A percentile compares a stretch with the other conserved stretches of the same genome.
Evolutionary conservation across 2,329 filamentous ascomycete genomes (phyloP).

Genomic region (Dendrostoma leiphaemia): DNA sequence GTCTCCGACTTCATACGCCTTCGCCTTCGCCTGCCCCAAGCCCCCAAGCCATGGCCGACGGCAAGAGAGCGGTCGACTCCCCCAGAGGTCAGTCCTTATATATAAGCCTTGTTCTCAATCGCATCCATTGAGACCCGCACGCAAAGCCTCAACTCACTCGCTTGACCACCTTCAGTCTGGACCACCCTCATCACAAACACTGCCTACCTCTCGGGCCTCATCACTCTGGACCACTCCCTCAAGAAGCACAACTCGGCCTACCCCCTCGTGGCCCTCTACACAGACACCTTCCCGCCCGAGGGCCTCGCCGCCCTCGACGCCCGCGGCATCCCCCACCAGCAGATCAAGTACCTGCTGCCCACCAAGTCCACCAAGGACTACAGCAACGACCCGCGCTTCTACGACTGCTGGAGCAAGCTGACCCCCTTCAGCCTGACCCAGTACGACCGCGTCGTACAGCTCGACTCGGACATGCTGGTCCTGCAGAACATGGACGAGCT

Average conservation of each 20-base stretch:
- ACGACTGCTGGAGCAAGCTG: slow-evolving; percentile 89
- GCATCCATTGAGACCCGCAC: too few species aligned
- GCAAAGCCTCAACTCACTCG: too few species aligned
- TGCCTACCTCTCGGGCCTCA: slow-evolving; percentile 75
- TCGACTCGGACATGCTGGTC: slow-evolving; percentile 88
- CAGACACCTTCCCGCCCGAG: slow-evolving; percentile 67
- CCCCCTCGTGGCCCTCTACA: slow-evolving; percentile 81
- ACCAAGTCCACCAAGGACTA: slow-evolving; percentile 62
- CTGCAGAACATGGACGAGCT: slow-evolving; percentile 86
- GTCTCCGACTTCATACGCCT: neutral
- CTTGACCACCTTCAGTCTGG: slow-evolving; percentile 62
- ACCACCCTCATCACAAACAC: slow-evolving; percentile 84
- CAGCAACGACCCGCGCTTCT: slow-evolving; percentile 77
- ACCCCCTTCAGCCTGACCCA: slow-evolving; percentile 73
- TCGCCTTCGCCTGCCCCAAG: neutral
- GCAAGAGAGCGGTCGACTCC: slow-evolving; percentile 30
- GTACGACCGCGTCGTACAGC: slow-evolving; percentile 76
- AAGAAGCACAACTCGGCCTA: slow-evolving; percentile 64
- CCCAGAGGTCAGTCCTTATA: slow-evolving; percentile 49
- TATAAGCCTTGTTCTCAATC: too few species aligned
- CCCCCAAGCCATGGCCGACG: slow-evolving; percentile 29
- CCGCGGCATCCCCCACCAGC: slow-evolving; percentile 67
- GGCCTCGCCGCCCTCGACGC: slow-evolving; percentile 68
- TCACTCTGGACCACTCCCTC: slow-evolving; percentile 78
- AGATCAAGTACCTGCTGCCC: slow-evolving; percentile 72